A percentile compares a stretch with the other conserved stretches of the same genome.
Evolutionary conservation across 2,329 filamentous ascomycete species (phyloP).

Genomic region (Ambrosiella cleistominuta): DNA sequence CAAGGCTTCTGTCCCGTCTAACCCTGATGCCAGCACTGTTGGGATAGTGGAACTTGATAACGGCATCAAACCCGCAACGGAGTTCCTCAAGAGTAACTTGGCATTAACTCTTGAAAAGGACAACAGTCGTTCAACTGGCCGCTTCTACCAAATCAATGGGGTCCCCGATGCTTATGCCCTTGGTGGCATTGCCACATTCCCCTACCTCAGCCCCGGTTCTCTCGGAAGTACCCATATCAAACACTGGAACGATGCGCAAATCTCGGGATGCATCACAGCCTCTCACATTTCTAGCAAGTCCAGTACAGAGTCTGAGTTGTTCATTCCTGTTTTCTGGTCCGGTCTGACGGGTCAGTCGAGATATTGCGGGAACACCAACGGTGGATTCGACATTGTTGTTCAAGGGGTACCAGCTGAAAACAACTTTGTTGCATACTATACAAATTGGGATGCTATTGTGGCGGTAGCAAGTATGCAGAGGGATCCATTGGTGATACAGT

Average conservation of each 20-base stretch:
- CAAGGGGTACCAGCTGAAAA: slow-evolving; percentile 58
- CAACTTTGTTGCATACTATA: slow-evolving; percentile 82
- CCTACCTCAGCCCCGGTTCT: slow-evolving; percentile 76
- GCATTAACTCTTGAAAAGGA: slow-evolving; percentile 58
- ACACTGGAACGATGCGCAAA: slow-evolving; percentile 98
- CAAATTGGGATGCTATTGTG: slow-evolving; percentile 68
- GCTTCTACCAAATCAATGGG: slow-evolving; percentile 58
- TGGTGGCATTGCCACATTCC: slow-evolving; percentile 88
- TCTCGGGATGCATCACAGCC: slow-evolving; percentile 67
- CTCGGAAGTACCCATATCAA: slow-evolving; percentile 68
- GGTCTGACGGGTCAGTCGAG: slow-evolving; percentile 75
- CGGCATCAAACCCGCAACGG: slow-evolving; percentile 71
- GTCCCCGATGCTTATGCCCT: slow-evolving; percentile 77
- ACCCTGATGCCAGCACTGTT: slow-evolving; percentile 50
- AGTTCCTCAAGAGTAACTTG: slow-evolving; percentile 58
- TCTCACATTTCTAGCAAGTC: slow-evolving; percentile 54
- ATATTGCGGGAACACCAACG: slow-evolving; percentile 73
- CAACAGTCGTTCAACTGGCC: slow-evolving; percentile 69
- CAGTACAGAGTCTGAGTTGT: slow-evolving; percentile 36
- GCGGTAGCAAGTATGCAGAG: slow-evolving; percentile 81
- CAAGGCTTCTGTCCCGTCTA: slow-evolving; percentile 47
- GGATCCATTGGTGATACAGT: slow-evolving; percentile 73
- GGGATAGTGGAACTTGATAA: slow-evolving; percentile 72
- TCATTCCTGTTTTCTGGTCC: slow-evolving; percentile 95
- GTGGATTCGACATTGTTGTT: slow-evolving; percentile 70